Percentiles rank a stretch among this genome's conserved stretches.
Conservation (phyloP, 2,329 filamentous ascomycete genomes). For the Diaporthe citrichinensis region DNA sequence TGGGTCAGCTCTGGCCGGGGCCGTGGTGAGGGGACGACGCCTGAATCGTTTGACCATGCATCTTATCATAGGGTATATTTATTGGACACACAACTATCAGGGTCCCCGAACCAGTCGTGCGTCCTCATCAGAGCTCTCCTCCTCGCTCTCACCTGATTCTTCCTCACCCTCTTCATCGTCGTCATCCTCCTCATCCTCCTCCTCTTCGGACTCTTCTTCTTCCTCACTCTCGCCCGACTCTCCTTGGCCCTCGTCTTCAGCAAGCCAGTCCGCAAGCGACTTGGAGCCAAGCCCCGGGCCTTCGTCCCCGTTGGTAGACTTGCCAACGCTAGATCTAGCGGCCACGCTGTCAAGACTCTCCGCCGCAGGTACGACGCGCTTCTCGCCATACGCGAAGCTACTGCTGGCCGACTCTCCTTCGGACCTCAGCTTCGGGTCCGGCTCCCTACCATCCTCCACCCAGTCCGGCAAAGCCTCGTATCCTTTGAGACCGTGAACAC, state of each 20-base stretch:
- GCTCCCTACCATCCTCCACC: slow-evolving; percentile 85
- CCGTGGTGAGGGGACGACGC: neutral
- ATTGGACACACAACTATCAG: neutral
- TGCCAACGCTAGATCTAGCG: slow-evolving; percentile 47
- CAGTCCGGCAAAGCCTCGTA: slow-evolving; percentile 87
- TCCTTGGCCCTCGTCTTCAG: slow-evolving; percentile 75
- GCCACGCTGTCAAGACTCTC: slow-evolving; percentile 74
- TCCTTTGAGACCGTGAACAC: slow-evolving; percentile 80
- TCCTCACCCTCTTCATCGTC: slow-evolving; percentile 64
- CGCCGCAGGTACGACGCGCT: slow-evolving; percentile 68
- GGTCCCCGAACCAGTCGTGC: slow-evolving; percentile 9
- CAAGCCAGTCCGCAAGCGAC: slow-evolving; percentile 93
- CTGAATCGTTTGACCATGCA: neutral
- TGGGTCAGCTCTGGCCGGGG: too few species aligned
- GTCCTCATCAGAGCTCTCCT: slow-evolving; percentile 26
- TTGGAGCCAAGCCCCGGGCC: slow-evolving; percentile 73
- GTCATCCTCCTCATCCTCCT: slow-evolving; percentile 65
- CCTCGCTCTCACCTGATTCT: slow-evolving; percentile 58
- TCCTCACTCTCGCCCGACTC: slow-evolving; percentile 68
- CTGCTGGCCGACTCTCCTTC: slow-evolving; percentile 64
- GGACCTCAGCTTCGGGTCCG: slow-evolving; percentile 77
- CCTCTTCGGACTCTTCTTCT: slow-evolving; percentile 63
- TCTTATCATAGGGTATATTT: neutral
- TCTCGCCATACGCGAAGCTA: slow-evolving; percentile 56
- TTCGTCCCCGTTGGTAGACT: slow-evolving; percentile 61